phyloP scores from a whole-genome alignment of 2,329 filamentous ascomycete species.

The Diaporthe citrichinensis region DNA sequence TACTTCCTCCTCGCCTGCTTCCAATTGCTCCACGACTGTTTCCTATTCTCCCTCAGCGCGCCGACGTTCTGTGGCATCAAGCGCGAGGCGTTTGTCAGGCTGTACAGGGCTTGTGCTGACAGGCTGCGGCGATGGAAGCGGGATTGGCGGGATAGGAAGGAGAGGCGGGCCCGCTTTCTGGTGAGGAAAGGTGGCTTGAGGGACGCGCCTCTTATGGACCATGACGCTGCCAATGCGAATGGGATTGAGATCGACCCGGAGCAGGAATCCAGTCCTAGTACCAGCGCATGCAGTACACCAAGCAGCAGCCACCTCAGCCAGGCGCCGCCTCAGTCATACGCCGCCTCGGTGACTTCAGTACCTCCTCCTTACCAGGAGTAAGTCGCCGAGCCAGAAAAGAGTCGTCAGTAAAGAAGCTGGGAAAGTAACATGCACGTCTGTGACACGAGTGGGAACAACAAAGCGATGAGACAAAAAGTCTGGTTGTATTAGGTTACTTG shows the following conservation, averaged over 20 bases:
- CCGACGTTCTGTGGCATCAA: not conserved
- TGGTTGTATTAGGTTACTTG: constrained; percentile 3
- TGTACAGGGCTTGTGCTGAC: not conserved
- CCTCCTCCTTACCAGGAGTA: not conserved
- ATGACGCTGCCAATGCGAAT: not conserved
- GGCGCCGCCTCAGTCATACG: not conserved
- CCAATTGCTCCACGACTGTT: no score
- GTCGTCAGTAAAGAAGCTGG: no score
- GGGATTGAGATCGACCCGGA: not conserved
- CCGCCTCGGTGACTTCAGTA: not conserved
- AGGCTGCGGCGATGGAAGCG: accelerated
- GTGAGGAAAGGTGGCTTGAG: not conserved
- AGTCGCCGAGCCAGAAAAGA: not conserved
- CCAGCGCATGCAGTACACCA: not conserved
- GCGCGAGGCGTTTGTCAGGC: not conserved
- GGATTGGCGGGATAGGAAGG: not conserved
- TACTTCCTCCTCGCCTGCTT: not conserved
- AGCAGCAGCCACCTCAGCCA: not conserved
- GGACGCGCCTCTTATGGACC: not conserved
- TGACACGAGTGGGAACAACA: not conserved
- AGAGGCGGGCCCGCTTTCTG: not conserved
- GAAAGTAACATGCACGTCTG: not conserved
- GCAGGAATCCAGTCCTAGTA: not conserved
- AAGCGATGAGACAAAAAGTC: no score
- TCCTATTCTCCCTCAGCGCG: not conserved